Evolutionary conservation across 2,329 filamentous ascomycete species (phyloP), one percentile per base, ranked within the genome.

Genomic region (Ceratocystis colombiana): DNA sequence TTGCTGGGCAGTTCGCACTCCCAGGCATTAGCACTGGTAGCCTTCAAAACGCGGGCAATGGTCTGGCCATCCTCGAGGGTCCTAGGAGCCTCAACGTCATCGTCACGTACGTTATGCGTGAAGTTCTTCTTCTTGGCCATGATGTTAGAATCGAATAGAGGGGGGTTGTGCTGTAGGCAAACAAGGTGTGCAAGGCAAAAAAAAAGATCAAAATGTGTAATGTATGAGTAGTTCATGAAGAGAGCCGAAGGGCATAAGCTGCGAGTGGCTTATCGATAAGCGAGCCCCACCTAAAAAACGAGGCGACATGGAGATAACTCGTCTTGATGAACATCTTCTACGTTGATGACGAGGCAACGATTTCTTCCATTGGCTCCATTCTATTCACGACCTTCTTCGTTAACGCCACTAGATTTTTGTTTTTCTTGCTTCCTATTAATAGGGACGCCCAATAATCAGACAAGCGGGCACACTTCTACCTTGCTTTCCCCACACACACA

Each of bases 1-100:
- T 83, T 82, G 71, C 81, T 80, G 28, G 92, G 85, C 37, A 92
- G 78, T 73, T 87, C 81, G 73, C 93, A 90, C 55, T 83, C 83
- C 79, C 96, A 97, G 53, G 96, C 80, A 75, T 89, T 95, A 78
- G 96, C 96, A 70, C 93, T 93, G 71, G 91, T 88, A 55, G 88
- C 88, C 75, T 89, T 89, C 72, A 89, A 77, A 67, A 96, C 86
- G 67, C 86, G 88, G 20, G 89, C 90, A 68, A 99, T 83, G 64
- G 80, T 79, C 72, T 79, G 92, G 78, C 73, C 87, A 75, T 73
- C 22, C n/a, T 65, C 64, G 28, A 68, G 61, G 5, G 59, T 20
- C 2, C 17, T 22, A 6, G 67, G 67, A 10, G 64, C 61, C 44
- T 68, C 59, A 15, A 68, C 45, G 50, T 68, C 67, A 41, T 66